Percentiles rank a stretch among this genome's conserved stretches.
These are phyloP conservation scores for Pythium utonaiense DNA, from an alignment of 352 stramenopile species.

Conservation along the genomic window DNA sequence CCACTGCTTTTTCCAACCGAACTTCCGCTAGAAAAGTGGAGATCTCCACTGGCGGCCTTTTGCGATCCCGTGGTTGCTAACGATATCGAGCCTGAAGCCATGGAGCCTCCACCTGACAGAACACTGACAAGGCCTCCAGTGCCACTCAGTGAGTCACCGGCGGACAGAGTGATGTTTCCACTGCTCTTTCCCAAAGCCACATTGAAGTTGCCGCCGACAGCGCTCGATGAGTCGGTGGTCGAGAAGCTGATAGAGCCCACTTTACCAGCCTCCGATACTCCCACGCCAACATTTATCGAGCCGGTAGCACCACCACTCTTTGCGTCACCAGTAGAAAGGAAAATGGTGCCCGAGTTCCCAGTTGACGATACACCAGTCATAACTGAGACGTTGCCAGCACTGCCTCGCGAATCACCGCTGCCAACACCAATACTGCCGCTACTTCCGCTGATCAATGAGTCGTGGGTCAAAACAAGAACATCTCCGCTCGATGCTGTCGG, in stretches of 20 bases:
- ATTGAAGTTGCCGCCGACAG: conserved; percentile 18
- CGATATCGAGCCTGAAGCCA: conserved; percentile 1
- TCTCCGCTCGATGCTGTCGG: conserved; percentile 43
- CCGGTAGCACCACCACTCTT: conserved; percentile 8
- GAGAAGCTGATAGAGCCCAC: conserved; percentile 22
- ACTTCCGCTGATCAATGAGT: conserved; percentile 26
- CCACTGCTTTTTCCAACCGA: conserved; percentile 4
- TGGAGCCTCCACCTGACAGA: conserved; percentile 3
- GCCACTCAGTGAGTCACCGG: conserved; percentile 4
- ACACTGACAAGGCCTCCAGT: conserved; percentile 13
- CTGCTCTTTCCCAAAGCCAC: conserved; percentile 17
- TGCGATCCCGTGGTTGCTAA: conserved; percentile 4
- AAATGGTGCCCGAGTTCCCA: conserved; percentile 8
- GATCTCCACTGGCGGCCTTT: background rate
- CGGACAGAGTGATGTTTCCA: conserved; percentile 21
- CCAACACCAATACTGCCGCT: conserved; percentile 32
- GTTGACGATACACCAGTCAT: conserved; percentile 12
- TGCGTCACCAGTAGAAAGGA: conserved; percentile 9
- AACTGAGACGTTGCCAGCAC: conserved; percentile 27
- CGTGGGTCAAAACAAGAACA: conserved; percentile 34
- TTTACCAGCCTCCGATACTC: conserved; percentile 5
- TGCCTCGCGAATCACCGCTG: conserved; percentile 3
- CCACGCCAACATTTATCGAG: conserved; percentile 11
- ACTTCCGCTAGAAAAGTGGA: conserved; percentile 1
- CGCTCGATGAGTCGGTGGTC: conserved; percentile 3